Conservation (phyloP, 192 early-diverging fungal genomes). For the Paraglomus brasilianum region DNA sequence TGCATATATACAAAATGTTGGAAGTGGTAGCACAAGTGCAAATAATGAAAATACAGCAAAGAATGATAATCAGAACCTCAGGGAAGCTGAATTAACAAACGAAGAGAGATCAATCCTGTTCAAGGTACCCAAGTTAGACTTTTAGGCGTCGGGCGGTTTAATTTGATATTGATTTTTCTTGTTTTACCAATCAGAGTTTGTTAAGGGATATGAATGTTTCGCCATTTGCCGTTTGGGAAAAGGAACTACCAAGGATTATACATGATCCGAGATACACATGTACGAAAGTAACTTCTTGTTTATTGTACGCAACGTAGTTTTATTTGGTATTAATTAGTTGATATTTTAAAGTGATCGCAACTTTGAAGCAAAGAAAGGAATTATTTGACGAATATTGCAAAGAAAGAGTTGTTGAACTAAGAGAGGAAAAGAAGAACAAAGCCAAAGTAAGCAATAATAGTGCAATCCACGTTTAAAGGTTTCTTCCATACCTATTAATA, state of each 20-base stretch:
- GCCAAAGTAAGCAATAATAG: conserved; percentile 32
- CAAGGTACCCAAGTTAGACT: conserved; percentile 33
- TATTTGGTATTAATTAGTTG: conserved; percentile 34
- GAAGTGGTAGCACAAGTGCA: neutral
- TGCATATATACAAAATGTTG: neutral
- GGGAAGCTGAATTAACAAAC: conserved; percentile 33
- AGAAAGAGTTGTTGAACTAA: conserved; percentile 55
- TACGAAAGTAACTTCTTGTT: conserved; percentile 28
- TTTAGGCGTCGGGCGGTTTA: neutral
- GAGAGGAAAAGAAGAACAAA: conserved; percentile 46
- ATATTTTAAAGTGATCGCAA: conserved; percentile 37
- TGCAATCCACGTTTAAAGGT: neutral
- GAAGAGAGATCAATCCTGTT: conserved; percentile 43
- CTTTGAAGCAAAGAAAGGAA: conserved; percentile 57
- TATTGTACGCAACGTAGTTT: neutral
- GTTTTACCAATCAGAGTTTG: conserved; percentile 40
- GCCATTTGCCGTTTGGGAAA: conserved; percentile 77
- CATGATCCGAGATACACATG: conserved; percentile 59
- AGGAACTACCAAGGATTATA: conserved; percentile 65
- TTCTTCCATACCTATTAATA: no score
- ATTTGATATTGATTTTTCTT: neutral
- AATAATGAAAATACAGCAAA: conserved; percentile 31
- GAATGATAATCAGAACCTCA: conserved; percentile 31
- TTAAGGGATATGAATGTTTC: conserved; percentile 67
- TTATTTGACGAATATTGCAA: conserved; percentile 76